phyloP scores from a whole-genome alignment of 2,329 filamentous ascomycete species.

The Metarhizium anisopliae region DNA sequence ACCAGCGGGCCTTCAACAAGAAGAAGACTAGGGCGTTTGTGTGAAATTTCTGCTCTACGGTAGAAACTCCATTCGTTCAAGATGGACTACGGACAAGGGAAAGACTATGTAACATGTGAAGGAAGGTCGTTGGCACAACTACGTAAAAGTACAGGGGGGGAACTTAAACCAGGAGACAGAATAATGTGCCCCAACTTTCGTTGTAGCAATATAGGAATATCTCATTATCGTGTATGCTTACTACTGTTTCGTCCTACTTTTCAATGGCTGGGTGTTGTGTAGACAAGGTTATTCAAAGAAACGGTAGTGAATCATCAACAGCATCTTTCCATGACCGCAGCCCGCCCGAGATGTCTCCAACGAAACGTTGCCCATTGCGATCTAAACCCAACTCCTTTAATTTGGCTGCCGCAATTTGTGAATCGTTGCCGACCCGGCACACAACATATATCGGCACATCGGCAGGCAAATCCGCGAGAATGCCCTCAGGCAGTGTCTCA shows the following conservation, averaged over 20 bases:
- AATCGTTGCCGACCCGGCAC: constrained; percentile 71
- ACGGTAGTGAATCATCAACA: constrained; percentile 51
- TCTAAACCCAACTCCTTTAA: constrained; percentile 54
- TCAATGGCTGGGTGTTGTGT: not conserved
- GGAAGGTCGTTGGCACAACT: not conserved
- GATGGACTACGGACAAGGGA: not conserved
- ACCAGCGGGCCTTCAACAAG: constrained; percentile 94
- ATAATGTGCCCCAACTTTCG: constrained; percentile 3
- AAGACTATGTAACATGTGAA: not conserved
- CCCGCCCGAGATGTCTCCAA: constrained; percentile 65
- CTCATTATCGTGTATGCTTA: not conserved
- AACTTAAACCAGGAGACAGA: not conserved
- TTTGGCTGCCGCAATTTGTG: constrained; percentile 58
- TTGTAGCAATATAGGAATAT: constrained; percentile 7
- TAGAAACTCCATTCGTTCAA: constrained; percentile 2
- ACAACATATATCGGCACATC: constrained; percentile 58
- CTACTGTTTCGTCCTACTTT: not conserved
- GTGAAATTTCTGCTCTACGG: constrained; percentile 22
- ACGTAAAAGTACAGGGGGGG: not conserved
- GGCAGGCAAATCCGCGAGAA: constrained; percentile 27
- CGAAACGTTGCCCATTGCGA: constrained; percentile 41
- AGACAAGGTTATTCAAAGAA: constrained; percentile 27
- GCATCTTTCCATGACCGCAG: constrained; percentile 63
- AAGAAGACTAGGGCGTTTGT: constrained; percentile 69
- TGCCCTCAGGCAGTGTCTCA: constrained; percentile 18